A percentile compares a stretch with the other conserved stretches of the same genome.
These are phyloP conservation scores for Plasmodium gaboni DNA, from an alignment of 169 alveolate genomes.

Conservation along the genomic window DNA sequence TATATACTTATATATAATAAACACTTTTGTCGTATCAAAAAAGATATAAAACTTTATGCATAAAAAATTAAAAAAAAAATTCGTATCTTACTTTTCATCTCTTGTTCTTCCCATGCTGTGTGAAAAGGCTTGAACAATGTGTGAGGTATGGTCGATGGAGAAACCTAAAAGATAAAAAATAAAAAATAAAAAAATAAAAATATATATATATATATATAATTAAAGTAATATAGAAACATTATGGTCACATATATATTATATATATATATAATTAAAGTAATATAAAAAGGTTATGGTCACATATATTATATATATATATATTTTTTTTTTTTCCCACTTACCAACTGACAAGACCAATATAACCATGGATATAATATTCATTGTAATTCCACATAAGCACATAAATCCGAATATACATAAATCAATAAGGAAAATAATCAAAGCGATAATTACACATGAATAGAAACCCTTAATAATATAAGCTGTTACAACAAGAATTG, in stretches of 20 bases:
- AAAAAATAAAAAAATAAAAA: background rate
- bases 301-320: conserved; percentile 10
- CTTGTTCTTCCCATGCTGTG: conserved; percentile 87
- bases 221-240: background rate
- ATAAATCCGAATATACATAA: conserved; percentile 87
- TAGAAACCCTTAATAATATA: conserved; percentile 81
- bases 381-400: conserved; percentile 86
- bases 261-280: too few relatives aligned
- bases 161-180: conserved; percentile 74
- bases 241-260: too few relatives aligned
- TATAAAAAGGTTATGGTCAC: conserved; percentile 79
- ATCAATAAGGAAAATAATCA: conserved; percentile 82
- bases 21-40: too few relatives aligned
- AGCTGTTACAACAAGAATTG: conserved; percentile 79
- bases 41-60: background rate
- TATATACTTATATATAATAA: too few relatives aligned
- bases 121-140: conserved; percentile 88
- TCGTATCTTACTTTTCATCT: conserved; percentile 70
- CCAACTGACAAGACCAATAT: conserved; percentile 88
- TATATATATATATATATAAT: background rate
- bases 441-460: conserved; percentile 82
- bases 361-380: conserved; percentile 90
- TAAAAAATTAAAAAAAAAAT: background rate
- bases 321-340: conserved; percentile 19
- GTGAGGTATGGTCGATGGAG: conserved; percentile 88